Evolutionary conservation across 257 asterid species (phyloP).

Genomic region (Scutellaria barbata): DNA sequence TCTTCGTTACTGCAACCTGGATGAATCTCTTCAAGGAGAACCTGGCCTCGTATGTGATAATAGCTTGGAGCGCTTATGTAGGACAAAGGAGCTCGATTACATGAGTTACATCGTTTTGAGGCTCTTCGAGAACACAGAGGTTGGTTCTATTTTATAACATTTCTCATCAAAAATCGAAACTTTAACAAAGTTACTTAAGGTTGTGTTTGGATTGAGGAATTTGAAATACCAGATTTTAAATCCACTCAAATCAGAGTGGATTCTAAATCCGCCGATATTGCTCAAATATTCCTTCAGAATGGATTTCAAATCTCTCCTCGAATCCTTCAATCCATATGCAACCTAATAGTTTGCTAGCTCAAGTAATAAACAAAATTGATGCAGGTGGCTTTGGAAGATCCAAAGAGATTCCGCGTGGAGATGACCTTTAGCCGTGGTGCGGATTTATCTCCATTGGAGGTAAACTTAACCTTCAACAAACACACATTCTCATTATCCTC

Average conservation of each 20-base stretch:
- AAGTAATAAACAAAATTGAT: slow-evolving; percentile 29
- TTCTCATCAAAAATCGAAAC: slow-evolving; percentile 4
- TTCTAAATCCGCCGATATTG: too few relatives aligned
- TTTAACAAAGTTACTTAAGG: not conserved
- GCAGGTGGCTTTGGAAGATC: slow-evolving; percentile 89
- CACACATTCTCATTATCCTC: not conserved
- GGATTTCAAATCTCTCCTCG: too few relatives aligned
- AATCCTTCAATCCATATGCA: too few relatives aligned
- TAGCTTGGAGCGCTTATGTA: slow-evolving; percentile 80
- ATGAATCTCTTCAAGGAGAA: slow-evolving; percentile 91
- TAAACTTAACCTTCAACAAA: slow-evolving; percentile 34
- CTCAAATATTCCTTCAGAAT: too few relatives aligned
- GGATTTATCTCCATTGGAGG: slow-evolving; percentile 92
- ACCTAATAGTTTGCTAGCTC: slow-evolving; percentile 17
- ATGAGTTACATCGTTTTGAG: slow-evolving; percentile 96
- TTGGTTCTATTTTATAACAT: slow-evolving; percentile 36
- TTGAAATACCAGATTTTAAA: too few relatives aligned
- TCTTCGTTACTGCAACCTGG: slow-evolving; percentile 96
- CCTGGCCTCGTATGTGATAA: slow-evolving; percentile 77
- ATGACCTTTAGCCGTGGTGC: slow-evolving; percentile 93
- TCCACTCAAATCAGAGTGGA: too few relatives aligned
- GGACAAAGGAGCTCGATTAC: slow-evolving; percentile 94
- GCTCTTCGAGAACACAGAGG: slow-evolving; percentile 90
- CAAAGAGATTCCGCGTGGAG: slow-evolving; percentile 81
- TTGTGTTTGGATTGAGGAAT: not conserved